Base-by-base conservation (phyloP, 768 basidiomycete genomes). In the Hypholoma sublateritium region DNA sequence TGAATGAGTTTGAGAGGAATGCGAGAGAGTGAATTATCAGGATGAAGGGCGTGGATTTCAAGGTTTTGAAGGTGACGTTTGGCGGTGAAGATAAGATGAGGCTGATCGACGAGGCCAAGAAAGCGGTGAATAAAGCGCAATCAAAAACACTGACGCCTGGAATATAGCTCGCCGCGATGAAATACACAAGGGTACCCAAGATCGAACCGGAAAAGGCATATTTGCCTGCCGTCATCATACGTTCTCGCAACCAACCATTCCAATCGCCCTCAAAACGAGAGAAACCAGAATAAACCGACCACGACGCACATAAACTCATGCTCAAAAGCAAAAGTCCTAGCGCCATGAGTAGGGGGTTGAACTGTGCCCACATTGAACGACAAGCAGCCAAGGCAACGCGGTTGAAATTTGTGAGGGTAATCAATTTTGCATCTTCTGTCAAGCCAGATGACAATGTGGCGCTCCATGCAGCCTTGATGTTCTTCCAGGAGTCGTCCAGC, bases 1-100 rank as follows among this genome's bases (percentile, higher is more conserved):
- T 93, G 77, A 93, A 96, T 0, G 95, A 97, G 75, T 98, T 98
- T 22, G 95, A 96, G 14, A 88, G 82, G 72, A 96, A 96, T 6
- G 88, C 77, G 3, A 89, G 53, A 1, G 87, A 72, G 64, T 98
- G 95, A 2, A 93, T 75, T 55, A 84, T 55, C 53, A 89, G 79
- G 34, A 85, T 72, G 37, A 89, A 59, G 1, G 80, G 76, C 1
- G 71, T 63, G 8, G 73, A 65, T 25, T 60, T 57, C 17, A 73
- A 49, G 21, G 67, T 65, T 22, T 68, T n/a, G 17, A 68, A 37
- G 37, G 72, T 62, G 39, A 79, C 55, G 4, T 66, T 65, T 8
- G 77, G 75, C 21, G 72, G 70, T 22, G 77, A 77, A 1, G 73
- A 73, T 42, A 79, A 50, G 43, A 83, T 74, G 43, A 83, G 70